phyloP scores from a whole-genome alignment of 2,329 filamentous ascomycete species.

The Sporothrix humicola region DNA sequence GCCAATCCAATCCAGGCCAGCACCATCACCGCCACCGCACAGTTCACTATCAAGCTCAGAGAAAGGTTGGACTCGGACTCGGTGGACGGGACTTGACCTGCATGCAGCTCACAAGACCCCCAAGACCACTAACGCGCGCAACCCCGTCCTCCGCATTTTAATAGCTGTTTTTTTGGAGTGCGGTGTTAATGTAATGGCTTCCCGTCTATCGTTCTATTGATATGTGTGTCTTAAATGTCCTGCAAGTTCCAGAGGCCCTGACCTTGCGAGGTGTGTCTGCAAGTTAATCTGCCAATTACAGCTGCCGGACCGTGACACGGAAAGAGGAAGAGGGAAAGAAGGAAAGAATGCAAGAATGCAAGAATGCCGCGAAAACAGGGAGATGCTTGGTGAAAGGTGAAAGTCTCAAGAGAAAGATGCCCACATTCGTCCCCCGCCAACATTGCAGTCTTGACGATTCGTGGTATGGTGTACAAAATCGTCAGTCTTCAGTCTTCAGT shows the following conservation, averaged over 20 bases:
- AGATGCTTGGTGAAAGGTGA: background rate
- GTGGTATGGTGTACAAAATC: background rate
- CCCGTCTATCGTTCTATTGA: background rate
- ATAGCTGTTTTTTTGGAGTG: background rate
- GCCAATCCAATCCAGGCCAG: background rate
- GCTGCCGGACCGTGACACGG: background rate
- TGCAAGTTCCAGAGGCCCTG: background rate
- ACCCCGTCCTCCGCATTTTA: slow-evolving; percentile 18
- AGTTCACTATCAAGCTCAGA: slow-evolving; percentile 8
- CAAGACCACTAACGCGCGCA: background rate
- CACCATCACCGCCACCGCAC: slow-evolving; percentile 10
- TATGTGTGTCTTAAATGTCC: background rate
- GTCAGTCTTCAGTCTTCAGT: background rate
- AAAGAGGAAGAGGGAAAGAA: background rate
- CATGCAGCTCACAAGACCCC: slow-evolving; percentile 14
- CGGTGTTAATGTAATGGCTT: background rate
- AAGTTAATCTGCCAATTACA: background rate
- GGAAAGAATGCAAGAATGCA: background rate
- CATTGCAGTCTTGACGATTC: background rate
- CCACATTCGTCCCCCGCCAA: slow-evolving; percentile 4
- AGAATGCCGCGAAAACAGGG: background rate
- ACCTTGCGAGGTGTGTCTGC: too few relatives aligned
- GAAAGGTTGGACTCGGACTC: background rate
- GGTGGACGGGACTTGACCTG: too few relatives aligned
- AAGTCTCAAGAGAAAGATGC: background rate